These are phyloP conservation scores for Cyathus striatus DNA, from an alignment of 768 basidiomycete genomes.

Conservation along the genomic window DNA sequence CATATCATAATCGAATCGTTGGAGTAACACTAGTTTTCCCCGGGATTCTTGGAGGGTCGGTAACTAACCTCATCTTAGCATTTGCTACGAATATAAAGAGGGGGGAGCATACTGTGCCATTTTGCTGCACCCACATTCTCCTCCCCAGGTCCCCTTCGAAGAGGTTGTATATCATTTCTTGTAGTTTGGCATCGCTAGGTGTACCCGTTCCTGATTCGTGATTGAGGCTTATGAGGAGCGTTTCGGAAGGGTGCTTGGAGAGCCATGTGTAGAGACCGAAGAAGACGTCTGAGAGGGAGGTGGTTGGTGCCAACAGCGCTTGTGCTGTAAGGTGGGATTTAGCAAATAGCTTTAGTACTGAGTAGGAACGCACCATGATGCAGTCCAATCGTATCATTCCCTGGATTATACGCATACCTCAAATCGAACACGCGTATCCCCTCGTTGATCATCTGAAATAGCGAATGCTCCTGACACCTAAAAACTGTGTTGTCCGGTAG, in stretches of 20 bases:
- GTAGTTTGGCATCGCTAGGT: conserved; percentile 33
- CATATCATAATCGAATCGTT: conserved; percentile 38
- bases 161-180: conserved; percentile 34
- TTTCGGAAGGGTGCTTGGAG: conserved; percentile 45
- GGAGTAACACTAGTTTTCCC: conserved; percentile 45
- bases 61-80: too few relatives aligned
- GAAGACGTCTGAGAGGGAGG: conserved; percentile 43
- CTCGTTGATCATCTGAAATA: conserved; percentile 40
- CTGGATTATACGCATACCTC: conserved; percentile 44
- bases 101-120: conserved; percentile 35
- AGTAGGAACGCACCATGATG: conserved; percentile 31
- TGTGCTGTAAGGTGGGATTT: conserved; percentile 15
- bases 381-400: conserved; percentile 45
- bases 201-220: conserved; percentile 42
- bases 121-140: conserved; percentile 45
- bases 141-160: conserved; percentile 24
- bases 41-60: conserved; percentile 47
- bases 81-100: too few relatives aligned
- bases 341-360: neutral
- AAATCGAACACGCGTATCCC: conserved; percentile 48
- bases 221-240: conserved; percentile 45
- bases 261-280: conserved; percentile 50
- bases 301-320: conserved; percentile 39
- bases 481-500: conserved; percentile 25
- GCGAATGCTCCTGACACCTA: conserved; percentile 41